A percentile compares a stretch with the other conserved stretches of the same genome.
Conservation (phyloP, 1,139 yeast species). For the Kodamaea sp. region DNA sequence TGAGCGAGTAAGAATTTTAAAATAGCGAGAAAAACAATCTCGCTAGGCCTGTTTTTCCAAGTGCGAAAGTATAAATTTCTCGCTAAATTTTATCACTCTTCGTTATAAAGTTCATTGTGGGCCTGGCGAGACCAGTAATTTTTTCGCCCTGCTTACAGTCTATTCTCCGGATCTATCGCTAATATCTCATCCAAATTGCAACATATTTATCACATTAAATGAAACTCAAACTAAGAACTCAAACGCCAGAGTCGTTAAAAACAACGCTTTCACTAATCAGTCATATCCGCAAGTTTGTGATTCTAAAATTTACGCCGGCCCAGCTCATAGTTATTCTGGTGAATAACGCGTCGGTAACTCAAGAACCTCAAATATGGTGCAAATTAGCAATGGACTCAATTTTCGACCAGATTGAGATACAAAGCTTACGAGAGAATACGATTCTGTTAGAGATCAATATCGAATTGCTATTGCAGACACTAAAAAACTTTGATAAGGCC, state of each 20-base stretch:
- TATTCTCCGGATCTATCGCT: too few relatives aligned
- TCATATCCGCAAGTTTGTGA: constrained; percentile 29
- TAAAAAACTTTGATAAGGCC: constrained; percentile 51
- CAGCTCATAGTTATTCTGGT: constrained; percentile 48
- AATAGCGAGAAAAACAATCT: too few relatives aligned
- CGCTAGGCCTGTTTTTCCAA: too few relatives aligned
- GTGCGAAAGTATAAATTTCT: not conserved
- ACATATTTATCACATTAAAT: constrained; percentile 11
- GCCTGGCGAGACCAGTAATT: not conserved
- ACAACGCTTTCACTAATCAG: constrained; percentile 30
- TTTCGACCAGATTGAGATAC: constrained; percentile 49
- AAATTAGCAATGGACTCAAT: constrained; percentile 41
- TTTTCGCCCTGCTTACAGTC: not conserved
- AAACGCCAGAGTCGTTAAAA: constrained; percentile 27
- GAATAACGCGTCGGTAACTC: constrained; percentile 33
- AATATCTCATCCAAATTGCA: not conserved
- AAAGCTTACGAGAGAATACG: constrained; percentile 42
- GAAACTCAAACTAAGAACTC: constrained; percentile 36
- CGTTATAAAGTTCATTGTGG: not conserved
- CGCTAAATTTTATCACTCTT: not conserved
- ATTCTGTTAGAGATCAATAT: constrained; percentile 55
- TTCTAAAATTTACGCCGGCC: constrained; percentile 39
- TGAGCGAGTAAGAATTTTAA: too few relatives aligned
- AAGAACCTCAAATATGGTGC: constrained; percentile 64
- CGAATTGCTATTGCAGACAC: constrained; percentile 52